Conservation (phyloP, 2,329 filamentous ascomycete species). For the Myotisia sp. region DNA sequence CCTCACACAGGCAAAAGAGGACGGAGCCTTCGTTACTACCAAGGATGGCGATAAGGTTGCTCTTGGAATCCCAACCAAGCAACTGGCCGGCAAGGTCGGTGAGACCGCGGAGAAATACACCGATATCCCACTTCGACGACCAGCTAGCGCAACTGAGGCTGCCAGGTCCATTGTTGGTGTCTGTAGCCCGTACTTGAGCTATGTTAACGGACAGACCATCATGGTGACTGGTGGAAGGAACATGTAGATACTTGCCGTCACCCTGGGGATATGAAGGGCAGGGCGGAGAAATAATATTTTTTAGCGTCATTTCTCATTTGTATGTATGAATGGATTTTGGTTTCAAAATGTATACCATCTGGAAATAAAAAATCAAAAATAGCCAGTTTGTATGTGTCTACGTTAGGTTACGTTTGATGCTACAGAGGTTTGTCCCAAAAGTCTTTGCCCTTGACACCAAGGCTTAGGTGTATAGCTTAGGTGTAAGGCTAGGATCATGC, state of each 20-base stretch:
- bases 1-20: conserved; percentile 71
- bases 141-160: conserved; percentile 66
- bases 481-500: no score
- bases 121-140: conserved; percentile 66
- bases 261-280: no score
- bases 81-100: conserved; percentile 25
- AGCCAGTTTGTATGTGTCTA: no score
- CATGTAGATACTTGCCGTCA: no score
- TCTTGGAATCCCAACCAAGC: conserved; percentile 56
- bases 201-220: conserved; percentile 76
- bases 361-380: no score
- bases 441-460: no score
- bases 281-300: background rate
- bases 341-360: no score
- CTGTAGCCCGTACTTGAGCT: conserved; percentile 67
- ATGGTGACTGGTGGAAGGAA: conserved; percentile 66
- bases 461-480: no score
- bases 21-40: conserved; percentile 62
- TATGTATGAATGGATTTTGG: background rate
- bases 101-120: conserved; percentile 30
- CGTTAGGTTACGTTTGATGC: no score
- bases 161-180: conserved; percentile 64
- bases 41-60: conserved; percentile 62
- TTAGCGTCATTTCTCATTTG: background rate
- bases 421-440: no score